These are phyloP conservation scores for Tieghemiomyces parasiticus DNA, from an alignment of 192 early-diverging fungal species.

Conservation along the genomic window DNA sequence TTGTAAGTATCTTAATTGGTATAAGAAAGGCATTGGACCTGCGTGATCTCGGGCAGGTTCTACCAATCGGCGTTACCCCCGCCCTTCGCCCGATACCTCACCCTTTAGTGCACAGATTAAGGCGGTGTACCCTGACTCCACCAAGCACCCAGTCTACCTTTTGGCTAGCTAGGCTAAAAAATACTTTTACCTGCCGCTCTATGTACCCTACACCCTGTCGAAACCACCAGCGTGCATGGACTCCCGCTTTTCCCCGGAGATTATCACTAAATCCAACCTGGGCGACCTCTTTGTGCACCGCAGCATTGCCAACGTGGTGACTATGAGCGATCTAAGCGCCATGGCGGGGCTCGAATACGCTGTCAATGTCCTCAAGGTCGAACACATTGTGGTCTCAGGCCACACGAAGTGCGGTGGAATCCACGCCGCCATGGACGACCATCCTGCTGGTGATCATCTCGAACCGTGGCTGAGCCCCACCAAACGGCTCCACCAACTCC, in stretches of 20 bases:
- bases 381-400: conserved; percentile 88
- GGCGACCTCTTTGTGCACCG: conserved; percentile 94
- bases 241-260: conserved; percentile 79
- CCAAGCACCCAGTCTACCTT: not conserved
- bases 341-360: conserved; percentile 88
- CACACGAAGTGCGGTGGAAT: conserved; percentile 67
- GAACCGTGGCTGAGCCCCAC: conserved; percentile 69
- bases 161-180: not conserved
- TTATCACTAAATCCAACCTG: conserved; percentile 43
- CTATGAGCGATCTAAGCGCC: conserved; percentile 62
- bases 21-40: not conserved
- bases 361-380: conserved; percentile 78
- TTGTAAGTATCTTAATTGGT: conserved; percentile 22
- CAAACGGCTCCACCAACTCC: not conserved
- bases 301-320: conserved; percentile 92
- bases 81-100: not conserved
- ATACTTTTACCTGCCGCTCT: not conserved
- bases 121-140: not conserved
- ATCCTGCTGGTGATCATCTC: conserved; percentile 51
- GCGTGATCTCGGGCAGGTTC: too few relatives aligned
- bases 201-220: not conserved
- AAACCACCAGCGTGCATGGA: conserved; percentile 63
- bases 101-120: not conserved
- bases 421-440: conserved; percentile 35
- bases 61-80: not conserved